Percentiles rank a stretch among this genome's conserved stretches.
phyloP scores from a whole-genome alignment of 225 moss, liverwort and hornwort genomes.

The Physcomitrium patens region DNA sequence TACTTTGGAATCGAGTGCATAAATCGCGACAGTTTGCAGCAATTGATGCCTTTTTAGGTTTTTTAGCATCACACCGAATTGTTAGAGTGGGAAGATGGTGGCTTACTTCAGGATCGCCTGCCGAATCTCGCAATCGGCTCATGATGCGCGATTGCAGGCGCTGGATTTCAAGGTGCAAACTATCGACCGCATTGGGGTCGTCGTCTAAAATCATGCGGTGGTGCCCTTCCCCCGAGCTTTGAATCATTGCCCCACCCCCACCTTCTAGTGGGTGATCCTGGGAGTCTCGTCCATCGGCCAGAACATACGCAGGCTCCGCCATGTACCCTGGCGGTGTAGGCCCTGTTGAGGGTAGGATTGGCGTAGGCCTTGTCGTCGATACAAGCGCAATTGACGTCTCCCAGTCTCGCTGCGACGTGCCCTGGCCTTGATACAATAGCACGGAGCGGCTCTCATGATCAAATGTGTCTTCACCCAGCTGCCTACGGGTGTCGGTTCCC shows the following conservation, averaged over 20 bases:
- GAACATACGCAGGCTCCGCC: conserved; percentile 46
- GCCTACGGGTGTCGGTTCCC: conserved; percentile 22
- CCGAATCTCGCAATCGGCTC: conserved; percentile 75
- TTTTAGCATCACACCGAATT: too few species aligned
- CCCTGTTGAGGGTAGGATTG: conserved; percentile 44
- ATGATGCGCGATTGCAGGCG: conserved; percentile 78
- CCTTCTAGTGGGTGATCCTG: conserved; percentile 24
- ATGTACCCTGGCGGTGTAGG: conserved; percentile 44
- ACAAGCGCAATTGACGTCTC: conserved; percentile 82
- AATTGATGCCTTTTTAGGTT: not conserved
- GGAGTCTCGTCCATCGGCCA: conserved; percentile 16
- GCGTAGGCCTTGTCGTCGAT: conserved; percentile 73
- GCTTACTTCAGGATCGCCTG: conserved; percentile 35
- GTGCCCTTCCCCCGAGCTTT: conserved; percentile 66
- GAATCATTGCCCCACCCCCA: conserved; percentile 36
- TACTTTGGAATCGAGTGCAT: not conserved
- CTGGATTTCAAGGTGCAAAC: conserved; percentile 82
- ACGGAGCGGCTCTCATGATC: conserved; percentile 47
- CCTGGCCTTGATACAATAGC: conserved; percentile 44
- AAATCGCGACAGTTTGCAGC: not conserved
- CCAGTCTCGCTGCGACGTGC: conserved; percentile 75
- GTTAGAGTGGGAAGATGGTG: too few species aligned
- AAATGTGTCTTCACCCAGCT: conserved; percentile 34
- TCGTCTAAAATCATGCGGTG: conserved; percentile 71
- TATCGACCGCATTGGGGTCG: conserved; percentile 73